These are phyloP conservation scores for Pseudozyma thailandica DNA, from an alignment of 1,284 basidiomycete species.

Conservation along the genomic window DNA sequence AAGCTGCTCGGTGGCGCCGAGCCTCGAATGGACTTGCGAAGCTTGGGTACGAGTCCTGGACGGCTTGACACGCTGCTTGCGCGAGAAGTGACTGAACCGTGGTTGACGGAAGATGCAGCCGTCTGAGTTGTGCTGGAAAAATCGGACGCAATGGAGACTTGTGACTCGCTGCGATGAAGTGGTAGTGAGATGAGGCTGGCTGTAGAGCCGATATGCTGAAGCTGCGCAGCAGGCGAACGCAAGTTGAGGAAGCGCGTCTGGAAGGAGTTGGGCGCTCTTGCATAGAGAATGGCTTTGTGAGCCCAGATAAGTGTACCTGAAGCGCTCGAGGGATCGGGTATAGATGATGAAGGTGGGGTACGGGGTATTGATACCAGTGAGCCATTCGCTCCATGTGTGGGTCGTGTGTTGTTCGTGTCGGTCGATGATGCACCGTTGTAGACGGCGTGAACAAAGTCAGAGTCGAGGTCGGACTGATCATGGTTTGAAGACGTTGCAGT, in stretches of 20 bases:
- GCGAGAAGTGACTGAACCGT: not conserved
- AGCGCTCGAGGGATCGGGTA: constrained; percentile 6
- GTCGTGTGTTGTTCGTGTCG: not conserved
- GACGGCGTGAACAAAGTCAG: constrained; percentile 10
- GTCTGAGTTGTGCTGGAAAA: constrained; percentile 24
- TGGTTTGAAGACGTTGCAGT: constrained; percentile 4
- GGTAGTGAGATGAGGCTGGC: constrained; percentile 53
- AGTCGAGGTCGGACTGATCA: constrained; percentile 19
- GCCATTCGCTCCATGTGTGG: constrained; percentile 1
- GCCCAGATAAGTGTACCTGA: constrained; percentile 74
- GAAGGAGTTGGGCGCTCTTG: constrained; percentile 74
- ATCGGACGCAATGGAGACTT: constrained; percentile 24
- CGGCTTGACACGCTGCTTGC: constrained; percentile 3
- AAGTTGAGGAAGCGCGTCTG: constrained; percentile 74
- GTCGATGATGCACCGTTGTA: not conserved
- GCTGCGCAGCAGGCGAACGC: constrained; percentile 70
- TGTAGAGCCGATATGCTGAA: constrained; percentile 49
- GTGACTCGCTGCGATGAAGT: constrained; percentile 22
- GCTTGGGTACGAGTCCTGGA: constrained; percentile 7
- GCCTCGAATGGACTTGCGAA: constrained; percentile 33
- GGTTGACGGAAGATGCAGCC: not conserved
- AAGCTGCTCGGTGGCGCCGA: constrained; percentile 52
- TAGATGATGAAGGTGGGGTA: constrained; percentile 3
- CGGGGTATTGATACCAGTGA: constrained; percentile 10
- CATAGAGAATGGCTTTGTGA: constrained; percentile 95